A percentile compares a stretch with the other conserved stretches of the same genome.
Conservation (phyloP, 1,284 basidiomycete genomes). For the Mycocalia duriaeana region DNA sequence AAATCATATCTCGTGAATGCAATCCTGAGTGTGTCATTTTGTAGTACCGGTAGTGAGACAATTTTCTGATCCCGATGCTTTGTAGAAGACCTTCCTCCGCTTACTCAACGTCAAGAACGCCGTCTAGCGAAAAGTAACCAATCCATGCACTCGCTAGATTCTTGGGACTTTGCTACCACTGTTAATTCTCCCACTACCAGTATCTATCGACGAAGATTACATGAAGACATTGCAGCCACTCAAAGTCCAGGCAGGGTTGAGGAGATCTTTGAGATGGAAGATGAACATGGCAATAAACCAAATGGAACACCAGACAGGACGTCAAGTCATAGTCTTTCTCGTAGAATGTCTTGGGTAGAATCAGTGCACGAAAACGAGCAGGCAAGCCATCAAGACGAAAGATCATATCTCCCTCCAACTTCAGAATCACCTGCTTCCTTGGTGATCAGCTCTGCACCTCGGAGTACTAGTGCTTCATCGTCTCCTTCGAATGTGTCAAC, state of each 20-base stretch:
- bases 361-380: too few species aligned
- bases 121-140: slow-evolving; percentile 36
- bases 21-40: slow-evolving; percentile 53
- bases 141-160: slow-evolving; percentile 49
- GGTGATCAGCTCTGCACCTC: too few species aligned
- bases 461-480: too few species aligned
- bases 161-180: slow-evolving; percentile 61
- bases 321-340: not conserved
- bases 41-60: slow-evolving; percentile 2
- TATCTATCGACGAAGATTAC: slow-evolving; percentile 18
- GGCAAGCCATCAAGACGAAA: too few species aligned
- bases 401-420: too few species aligned
- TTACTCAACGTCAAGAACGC: slow-evolving; percentile 67
- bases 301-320: not conserved
- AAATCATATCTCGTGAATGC: slow-evolving; percentile 69
- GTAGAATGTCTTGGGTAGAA: slow-evolving; percentile 1
- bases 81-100: slow-evolving; percentile 60
- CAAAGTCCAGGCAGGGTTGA: slow-evolving; percentile 10
- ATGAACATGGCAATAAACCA: too few species aligned
- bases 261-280: slow-evolving; percentile 25
- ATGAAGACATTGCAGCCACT: slow-evolving; percentile 18
- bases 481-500: too few species aligned
- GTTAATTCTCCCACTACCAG: slow-evolving; percentile 29
- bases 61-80: not conserved
- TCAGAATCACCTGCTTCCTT: too few species aligned